Evolutionary conservation across 495 filamentous ascomycete genomes (phyloP).

Genomic region (Hypoxylon intermedium): DNA sequence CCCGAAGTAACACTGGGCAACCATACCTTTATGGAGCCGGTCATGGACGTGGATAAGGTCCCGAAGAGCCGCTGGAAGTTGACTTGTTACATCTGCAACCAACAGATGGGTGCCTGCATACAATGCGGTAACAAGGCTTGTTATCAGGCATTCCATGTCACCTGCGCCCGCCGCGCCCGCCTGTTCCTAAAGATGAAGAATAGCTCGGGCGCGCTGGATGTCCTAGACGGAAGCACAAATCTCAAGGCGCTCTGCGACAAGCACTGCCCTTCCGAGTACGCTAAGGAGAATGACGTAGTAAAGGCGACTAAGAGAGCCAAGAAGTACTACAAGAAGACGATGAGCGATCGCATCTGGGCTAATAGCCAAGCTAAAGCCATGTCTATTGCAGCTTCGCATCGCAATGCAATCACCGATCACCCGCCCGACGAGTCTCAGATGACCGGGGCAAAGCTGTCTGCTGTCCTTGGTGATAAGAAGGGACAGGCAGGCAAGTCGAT

Average conservation of each 20-base stretch:
- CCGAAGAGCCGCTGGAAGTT: slow-evolving; percentile 93
- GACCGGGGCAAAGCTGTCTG: slow-evolving; percentile 58
- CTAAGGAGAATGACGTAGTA: slow-evolving; percentile 77
- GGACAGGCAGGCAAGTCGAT: slow-evolving; percentile 69
- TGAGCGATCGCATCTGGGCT: slow-evolving; percentile 88
- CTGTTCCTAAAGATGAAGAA: slow-evolving; percentile 98
- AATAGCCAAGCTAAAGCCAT: slow-evolving; percentile 88
- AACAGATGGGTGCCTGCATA: slow-evolving; percentile 97
- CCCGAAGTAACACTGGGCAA: slow-evolving; percentile 97
- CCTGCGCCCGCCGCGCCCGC: slow-evolving; percentile 85
- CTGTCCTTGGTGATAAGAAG: slow-evolving; percentile 75
- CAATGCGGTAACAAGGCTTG: slow-evolving; percentile 98
- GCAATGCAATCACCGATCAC: slow-evolving; percentile 64
- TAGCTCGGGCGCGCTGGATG: slow-evolving; percentile 75
- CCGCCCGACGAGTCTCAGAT: slow-evolving; percentile 63
- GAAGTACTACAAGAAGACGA: slow-evolving; percentile 83
- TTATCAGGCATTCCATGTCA: slow-evolving; percentile 98
- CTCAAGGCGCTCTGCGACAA: slow-evolving; percentile 96
- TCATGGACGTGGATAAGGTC: slow-evolving; percentile 97
- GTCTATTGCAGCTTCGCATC: slow-evolving; percentile 71
- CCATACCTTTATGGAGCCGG: slow-evolving; percentile 95
- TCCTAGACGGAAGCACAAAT: slow-evolving; percentile 80
- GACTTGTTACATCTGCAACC: slow-evolving; percentile 94
- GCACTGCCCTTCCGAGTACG: slow-evolving; percentile 90
- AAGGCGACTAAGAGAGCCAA: slow-evolving; percentile 58